Conservation (phyloP, 306 rosid genomes). For the Morella rubra region DNA sequence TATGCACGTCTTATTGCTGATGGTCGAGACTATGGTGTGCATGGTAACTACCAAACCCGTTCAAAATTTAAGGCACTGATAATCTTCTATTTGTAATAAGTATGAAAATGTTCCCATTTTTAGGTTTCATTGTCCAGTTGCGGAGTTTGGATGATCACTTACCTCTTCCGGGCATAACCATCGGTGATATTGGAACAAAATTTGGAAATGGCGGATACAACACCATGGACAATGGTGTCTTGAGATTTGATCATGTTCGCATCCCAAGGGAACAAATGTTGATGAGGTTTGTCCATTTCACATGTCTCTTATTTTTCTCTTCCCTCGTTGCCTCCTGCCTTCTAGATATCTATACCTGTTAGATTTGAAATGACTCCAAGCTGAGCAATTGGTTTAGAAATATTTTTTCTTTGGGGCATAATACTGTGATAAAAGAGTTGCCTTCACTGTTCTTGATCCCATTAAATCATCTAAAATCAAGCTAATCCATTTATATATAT, state of each 20-base stretch:
- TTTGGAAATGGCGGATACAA: slow-evolving; percentile 92
- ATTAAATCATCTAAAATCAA: too few relatives aligned
- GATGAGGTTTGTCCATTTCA: slow-evolving; percentile 65
- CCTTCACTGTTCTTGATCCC: too few relatives aligned
- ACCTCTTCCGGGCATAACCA: slow-evolving; percentile 80
- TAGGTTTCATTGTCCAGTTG: slow-evolving; percentile 92
- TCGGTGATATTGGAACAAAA: slow-evolving; percentile 95
- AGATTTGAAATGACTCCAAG: neutral
- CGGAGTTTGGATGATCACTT: slow-evolving; percentile 93
- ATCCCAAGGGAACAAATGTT: slow-evolving; percentile 94
- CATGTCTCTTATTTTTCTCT: neutral
- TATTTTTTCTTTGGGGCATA: neutral
- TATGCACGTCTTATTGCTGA: slow-evolving; percentile 84
- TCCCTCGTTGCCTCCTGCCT: neutral
- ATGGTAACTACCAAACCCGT: slow-evolving; percentile 53
- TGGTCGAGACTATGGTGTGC: slow-evolving; percentile 74
- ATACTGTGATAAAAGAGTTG: too few relatives aligned
- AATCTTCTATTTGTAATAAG: slow-evolving; percentile 15
- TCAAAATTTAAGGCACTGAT: slow-evolving; percentile 13
- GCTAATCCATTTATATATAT: too few relatives aligned
- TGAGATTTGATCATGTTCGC: slow-evolving; percentile 74
- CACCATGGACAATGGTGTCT: slow-evolving; percentile 90
- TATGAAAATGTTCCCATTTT: slow-evolving; percentile 26
- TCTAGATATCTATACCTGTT: neutral
- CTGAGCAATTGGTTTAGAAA: neutral